These are phyloP conservation scores for Boletus pseudopeckii DNA, from an alignment of 768 basidiomycete genomes.

Conservation along the genomic window DNA sequence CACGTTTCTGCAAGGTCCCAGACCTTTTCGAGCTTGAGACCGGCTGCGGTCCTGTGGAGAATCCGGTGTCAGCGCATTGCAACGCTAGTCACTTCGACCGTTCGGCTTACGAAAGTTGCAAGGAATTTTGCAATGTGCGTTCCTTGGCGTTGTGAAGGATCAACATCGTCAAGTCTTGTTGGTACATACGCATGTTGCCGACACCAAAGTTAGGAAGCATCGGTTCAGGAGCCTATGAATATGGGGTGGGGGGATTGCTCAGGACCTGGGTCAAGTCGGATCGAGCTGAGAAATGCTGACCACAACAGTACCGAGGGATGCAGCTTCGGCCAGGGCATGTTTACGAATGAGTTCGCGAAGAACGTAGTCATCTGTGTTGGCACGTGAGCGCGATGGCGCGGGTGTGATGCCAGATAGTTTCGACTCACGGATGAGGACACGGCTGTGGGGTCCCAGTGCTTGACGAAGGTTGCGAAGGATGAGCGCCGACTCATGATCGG, in stretches of 20 bases:
- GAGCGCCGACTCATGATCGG: slow-evolving; percentile 24
- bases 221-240: slow-evolving; percentile 32
- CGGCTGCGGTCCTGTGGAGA: slow-evolving; percentile 18
- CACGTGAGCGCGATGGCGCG: neutral
- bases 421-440: slow-evolving; percentile 32
- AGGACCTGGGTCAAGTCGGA: neutral
- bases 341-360: slow-evolving; percentile 15
- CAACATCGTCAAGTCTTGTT: slow-evolving; percentile 32
- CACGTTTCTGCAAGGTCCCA: slow-evolving; percentile 30
- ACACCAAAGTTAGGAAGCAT: slow-evolving; percentile 33
- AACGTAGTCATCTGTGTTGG: slow-evolving; percentile 23
- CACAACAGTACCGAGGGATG: slow-evolving; percentile 7
- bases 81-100: neutral
- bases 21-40: slow-evolving; percentile 30
- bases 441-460: slow-evolving; percentile 29
- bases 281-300: slow-evolving; percentile 8
- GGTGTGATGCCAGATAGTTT: neutral
- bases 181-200: slow-evolving; percentile 28
- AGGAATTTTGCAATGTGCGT: slow-evolving; percentile 28
- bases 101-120: slow-evolving; percentile 28
- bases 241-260: neutral
- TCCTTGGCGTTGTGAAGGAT: slow-evolving; percentile 32
- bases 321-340: slow-evolving; percentile 11
- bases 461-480: slow-evolving; percentile 31
- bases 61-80: neutral